Base-by-base conservation (phyloP, 371 early-diverging fungal genomes). In the Zancudomyces culisetae region DNA sequence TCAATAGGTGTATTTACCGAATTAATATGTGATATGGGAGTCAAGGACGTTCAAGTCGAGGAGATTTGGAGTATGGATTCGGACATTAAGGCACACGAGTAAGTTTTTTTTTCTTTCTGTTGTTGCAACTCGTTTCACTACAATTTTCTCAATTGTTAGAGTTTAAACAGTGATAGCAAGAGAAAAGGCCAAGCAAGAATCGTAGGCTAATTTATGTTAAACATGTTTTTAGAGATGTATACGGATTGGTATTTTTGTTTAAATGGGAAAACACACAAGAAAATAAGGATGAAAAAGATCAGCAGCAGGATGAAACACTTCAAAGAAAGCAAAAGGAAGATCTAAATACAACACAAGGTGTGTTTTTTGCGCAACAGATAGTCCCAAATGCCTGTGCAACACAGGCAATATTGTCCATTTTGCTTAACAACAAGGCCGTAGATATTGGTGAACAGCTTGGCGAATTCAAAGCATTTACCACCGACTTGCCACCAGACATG, bases 351-450 rank as follows among this genome's bases (percentile, higher is more conserved):
- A 39, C 52, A 20, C 10, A 45, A 41, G 24, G 27, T 27, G 74
- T 90, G 29, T 87, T 86, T 54, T 89, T 89, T 67, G 58, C 63
- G 1, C 59, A 58, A 18, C 63, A 84, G 74, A 70, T 82, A 3
- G 72, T 84, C 35, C 71, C 81, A 27, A 93, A 93, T 64, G 92
- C 94, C 2, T 93, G 94, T 57, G 90, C 91, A 13, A 91, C 94
- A 0, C 92, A 90, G 64, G 94, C 94, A 2, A 87, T 93, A 54
- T 62, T 93, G 21, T 81, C 85, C 10, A 78, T 93, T 42, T 62
- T 89, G 42, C 60, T 93, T 27, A 93, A 93, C 61, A 69, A 73
- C 28, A 60, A 70, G 12, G 55, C 58, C 0, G 64, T 91, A 19
- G 81, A 84, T 6, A 65, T 90, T 42, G 87, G 87, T 3, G 68